Evolutionary conservation across 495 filamentous ascomycete genomes (phyloP), one percentile per base, ranked within the genome.

Genomic region (Podospora australis): DNA sequence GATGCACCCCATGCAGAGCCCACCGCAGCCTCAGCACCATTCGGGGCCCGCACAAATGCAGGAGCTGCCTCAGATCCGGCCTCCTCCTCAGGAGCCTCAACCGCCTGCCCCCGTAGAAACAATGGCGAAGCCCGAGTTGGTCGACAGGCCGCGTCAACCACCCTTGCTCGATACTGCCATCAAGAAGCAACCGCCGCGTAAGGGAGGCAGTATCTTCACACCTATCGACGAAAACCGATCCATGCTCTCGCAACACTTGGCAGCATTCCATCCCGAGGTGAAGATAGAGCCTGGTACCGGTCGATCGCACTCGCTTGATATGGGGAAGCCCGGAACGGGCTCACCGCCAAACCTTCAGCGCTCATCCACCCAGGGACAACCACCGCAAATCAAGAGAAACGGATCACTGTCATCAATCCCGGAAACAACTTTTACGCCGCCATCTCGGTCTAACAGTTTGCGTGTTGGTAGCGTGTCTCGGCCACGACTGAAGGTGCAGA

Each of bases 181-280:
- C 44, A 90, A 88, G 60, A 84, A 86, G 20, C 66, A 86, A n/a
- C 78, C 83, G 11, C 80, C 82, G 36, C 70, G 70, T 16, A 90
- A 91, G 64, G 86, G 85, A 6, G 83, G 89, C 48, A 96, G 90
- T 65, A 97, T 97, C 44, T 97, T 96, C 57, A 98, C 92, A 1
- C 92, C 92, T 2, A 95, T 97, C 48, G 92, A 96, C 55, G 91
- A 95, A 60, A 87, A 83, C 49, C 79, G 87, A 38, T 96, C 92
- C 5, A 81, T 96, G 52, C 71, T 96, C 19, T 86, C 86, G 11
- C 86, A 88, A 46, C 88, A 95, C 66, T 86, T 92, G 60, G 88
- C 86, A 32, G 64, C 70, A 7, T 67, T 78, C 55, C 54, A 73
- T 54, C 44, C 69, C 21, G 61, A 75, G 22, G 48, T 72, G 60